These are phyloP conservation scores for Phanerodontia chrysosporium DNA, from an alignment of 768 basidiomycete genomes.

Conservation along the genomic window DNA sequence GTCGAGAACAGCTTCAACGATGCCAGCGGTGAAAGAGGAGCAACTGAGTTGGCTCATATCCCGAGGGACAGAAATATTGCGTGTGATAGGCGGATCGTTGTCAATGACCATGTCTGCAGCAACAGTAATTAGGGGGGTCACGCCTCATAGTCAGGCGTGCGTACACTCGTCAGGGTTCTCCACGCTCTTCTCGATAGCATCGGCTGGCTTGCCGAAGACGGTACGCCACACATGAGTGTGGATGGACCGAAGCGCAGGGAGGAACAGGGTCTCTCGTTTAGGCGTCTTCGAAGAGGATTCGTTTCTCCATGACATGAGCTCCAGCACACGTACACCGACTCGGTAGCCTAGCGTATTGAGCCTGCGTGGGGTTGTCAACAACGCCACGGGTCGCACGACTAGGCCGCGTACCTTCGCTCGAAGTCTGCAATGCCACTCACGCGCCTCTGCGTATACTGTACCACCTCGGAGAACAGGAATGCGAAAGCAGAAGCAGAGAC, in stretches of 20 bases:
- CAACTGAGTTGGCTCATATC: slow-evolving; percentile 94
- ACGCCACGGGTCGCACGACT: not conserved
- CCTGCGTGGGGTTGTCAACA: slow-evolving; percentile 36
- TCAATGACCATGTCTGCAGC: slow-evolving; percentile 99
- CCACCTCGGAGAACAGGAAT: slow-evolving; percentile 90
- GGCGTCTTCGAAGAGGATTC: slow-evolving; percentile 83
- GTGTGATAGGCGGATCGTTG: slow-evolving; percentile 90
- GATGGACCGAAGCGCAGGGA: slow-evolving; percentile 89
- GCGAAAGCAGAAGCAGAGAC: slow-evolving; percentile 80
- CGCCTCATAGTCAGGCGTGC: too few relatives aligned
- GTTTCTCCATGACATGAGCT: slow-evolving; percentile 77
- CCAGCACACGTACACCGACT: slow-evolving; percentile 81
- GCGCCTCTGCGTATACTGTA: slow-evolving; percentile 94
- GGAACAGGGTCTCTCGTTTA: slow-evolving; percentile 85
- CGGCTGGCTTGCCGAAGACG: slow-evolving; percentile 90
- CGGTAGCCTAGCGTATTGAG: slow-evolving; percentile 92
- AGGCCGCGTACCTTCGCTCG: slow-evolving; percentile 69
- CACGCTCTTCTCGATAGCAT: slow-evolving; percentile 93
- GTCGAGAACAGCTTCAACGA: slow-evolving; percentile 95
- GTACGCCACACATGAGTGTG: slow-evolving; percentile 95
- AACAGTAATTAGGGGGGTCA: too few relatives aligned
- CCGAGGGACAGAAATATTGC: slow-evolving; percentile 88
- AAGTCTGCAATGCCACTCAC: slow-evolving; percentile 94
- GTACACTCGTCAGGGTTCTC: slow-evolving; percentile 95
- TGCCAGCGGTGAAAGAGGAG: slow-evolving; percentile 95